These are phyloP conservation scores for Aciculoconidium aculeatum DNA, from an alignment of 805 yeast genomes.

Conservation along the genomic window DNA sequence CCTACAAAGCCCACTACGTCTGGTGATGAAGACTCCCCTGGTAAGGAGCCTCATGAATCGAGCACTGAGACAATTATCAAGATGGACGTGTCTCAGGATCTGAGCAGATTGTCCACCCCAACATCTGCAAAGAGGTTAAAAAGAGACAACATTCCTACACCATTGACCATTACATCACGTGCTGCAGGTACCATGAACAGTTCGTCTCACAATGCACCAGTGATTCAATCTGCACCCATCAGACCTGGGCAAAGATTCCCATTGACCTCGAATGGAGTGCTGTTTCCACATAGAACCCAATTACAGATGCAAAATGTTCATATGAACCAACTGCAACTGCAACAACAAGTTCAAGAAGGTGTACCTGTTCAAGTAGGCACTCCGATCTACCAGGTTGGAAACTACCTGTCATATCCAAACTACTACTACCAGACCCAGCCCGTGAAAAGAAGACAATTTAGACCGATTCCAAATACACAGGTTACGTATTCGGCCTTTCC, in stretches of 20 bases:
- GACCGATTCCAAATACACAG: constrained; percentile 10
- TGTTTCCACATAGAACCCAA: constrained; percentile 7
- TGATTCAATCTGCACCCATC: constrained; percentile 32
- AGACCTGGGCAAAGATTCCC: constrained; percentile 8
- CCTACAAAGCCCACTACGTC: constrained; percentile 1
- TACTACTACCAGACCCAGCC: constrained; percentile 9
- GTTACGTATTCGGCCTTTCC: constrained; percentile 8
- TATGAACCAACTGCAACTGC: constrained; percentile 5
- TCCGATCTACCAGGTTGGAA: constrained; percentile 2
- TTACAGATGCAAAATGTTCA: constrained; percentile 6
- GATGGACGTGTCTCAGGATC: constrained; percentile 8
- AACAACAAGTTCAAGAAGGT: constrained; percentile 4
- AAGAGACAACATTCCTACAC: constrained; percentile 28
- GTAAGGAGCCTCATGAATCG: too few relatives aligned
- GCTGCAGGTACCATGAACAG: constrained; percentile 2
- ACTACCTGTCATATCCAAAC: constrained; percentile 2
- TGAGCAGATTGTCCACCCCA: constrained; percentile 14
- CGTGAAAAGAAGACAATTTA: constrained; percentile 8
- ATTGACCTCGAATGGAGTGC: constrained; percentile 4
- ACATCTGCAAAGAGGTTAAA: constrained; percentile 22
- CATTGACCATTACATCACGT: constrained; percentile 15
- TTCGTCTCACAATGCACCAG: constrained; percentile 10
- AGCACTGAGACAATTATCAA: too few relatives aligned
- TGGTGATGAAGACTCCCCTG: too few relatives aligned
- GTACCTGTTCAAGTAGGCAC: constrained; percentile 1